phyloP scores from a whole-genome alignment of 1,284 basidiomycete genomes.

The Tilletia walkeri region DNA sequence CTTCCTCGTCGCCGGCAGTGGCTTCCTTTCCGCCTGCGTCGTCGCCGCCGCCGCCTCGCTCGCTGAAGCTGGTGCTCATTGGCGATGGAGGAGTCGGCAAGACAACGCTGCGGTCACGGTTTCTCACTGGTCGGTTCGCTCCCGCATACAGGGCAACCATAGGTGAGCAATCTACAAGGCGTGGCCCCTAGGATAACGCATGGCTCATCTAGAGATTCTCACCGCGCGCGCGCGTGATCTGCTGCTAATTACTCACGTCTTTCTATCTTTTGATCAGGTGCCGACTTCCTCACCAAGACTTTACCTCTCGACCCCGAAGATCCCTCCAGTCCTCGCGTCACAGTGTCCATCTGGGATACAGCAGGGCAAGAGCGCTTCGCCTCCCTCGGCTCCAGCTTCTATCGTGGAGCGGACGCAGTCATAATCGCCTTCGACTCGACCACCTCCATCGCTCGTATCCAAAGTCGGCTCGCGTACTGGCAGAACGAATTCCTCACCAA shows the following conservation, averaged over 20 bases:
- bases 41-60: constrained; percentile 17
- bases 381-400: constrained; percentile 46
- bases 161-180: constrained; percentile 15
- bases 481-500: constrained; percentile 39
- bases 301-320: constrained; percentile 20
- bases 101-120: constrained; percentile 39
- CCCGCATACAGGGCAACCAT: constrained; percentile 43
- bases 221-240: background rate
- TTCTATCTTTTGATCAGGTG: constrained; percentile 15
- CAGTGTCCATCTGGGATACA: constrained; percentile 29
- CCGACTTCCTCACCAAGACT: constrained; percentile 45
- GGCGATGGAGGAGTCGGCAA: constrained; percentile 43
- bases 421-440: constrained; percentile 39
- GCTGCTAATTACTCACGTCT: background rate
- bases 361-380: constrained; percentile 52
- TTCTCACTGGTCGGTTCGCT: constrained; percentile 33
- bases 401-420: constrained; percentile 47
- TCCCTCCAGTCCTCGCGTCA: constrained; percentile 15
- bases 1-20: background rate
- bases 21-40: background rate
- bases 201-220: background rate
- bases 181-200: no score
- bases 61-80: constrained; percentile 48
- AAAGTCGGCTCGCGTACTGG: constrained; percentile 29
- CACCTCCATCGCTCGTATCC: constrained; percentile 19